Evolutionary conservation across 2,329 filamentous ascomycete species (phyloP).

Genomic region (Thermothelomyces thermophilus): DNA sequence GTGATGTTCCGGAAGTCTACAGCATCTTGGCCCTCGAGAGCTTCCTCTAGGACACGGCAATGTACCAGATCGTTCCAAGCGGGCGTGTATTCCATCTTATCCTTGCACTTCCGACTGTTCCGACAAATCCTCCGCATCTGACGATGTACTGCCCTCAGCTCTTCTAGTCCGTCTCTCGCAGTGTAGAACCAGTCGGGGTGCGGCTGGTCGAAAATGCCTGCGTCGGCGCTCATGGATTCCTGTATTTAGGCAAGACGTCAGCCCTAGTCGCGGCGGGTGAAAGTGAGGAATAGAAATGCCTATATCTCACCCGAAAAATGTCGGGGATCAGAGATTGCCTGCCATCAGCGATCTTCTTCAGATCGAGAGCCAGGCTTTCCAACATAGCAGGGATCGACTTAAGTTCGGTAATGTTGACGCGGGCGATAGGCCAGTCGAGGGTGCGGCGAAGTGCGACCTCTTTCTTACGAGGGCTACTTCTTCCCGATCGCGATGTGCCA

Average conservation of each 20-base stretch:
- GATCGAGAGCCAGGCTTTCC: conserved; percentile 4
- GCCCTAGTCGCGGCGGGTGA: not conserved
- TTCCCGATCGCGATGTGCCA: conserved; percentile 7
- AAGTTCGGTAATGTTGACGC: conserved; percentile 6
- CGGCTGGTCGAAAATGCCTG: conserved; percentile 1
- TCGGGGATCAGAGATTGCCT: conserved; percentile 7
- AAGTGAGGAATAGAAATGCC: not conserved
- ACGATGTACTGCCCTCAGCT: conserved; percentile 2
- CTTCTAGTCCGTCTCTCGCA: conserved; percentile 3
- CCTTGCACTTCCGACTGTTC: conserved; percentile 3
- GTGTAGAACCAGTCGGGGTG: conserved; percentile 7
- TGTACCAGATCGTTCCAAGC: conserved; percentile 10
- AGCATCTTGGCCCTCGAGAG: conserved; percentile 4
- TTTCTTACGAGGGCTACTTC: conserved; percentile 5
- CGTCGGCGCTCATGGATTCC: conserved; percentile 5
- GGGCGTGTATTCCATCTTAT: conserved; percentile 3
- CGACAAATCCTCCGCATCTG: conserved; percentile 7
- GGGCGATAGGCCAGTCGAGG: conserved; percentile 4
- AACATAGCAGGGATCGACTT: conserved; percentile 2
- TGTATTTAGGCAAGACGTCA: conserved; percentile 2
- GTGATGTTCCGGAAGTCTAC: conserved; percentile 7
- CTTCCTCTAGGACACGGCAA: conserved; percentile 6
- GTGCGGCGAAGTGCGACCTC: conserved; percentile 4
- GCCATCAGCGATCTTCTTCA: conserved; percentile 8
- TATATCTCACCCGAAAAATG: conserved; percentile 2